A percentile compares a stretch with the other conserved stretches of the same genome.
phyloP scores from a whole-genome alignment of 805 yeast genomes.

The Metschnikowia anglica region DNA sequence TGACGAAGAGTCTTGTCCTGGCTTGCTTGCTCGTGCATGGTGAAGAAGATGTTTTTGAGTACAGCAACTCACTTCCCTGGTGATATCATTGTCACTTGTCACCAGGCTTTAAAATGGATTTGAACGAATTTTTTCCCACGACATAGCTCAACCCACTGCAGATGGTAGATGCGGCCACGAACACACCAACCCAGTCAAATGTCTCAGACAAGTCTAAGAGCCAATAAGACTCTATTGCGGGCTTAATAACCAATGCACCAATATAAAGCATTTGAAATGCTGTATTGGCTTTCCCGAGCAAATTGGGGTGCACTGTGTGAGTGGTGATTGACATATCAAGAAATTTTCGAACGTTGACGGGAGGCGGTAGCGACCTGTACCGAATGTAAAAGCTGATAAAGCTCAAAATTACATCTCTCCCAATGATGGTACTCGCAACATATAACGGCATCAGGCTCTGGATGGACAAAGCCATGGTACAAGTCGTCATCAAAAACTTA shows the following conservation, averaged over 20 bases:
- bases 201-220: conserved; percentile 12
- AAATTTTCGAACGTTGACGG: conserved; percentile 67
- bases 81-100: background rate
- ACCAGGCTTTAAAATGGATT: conserved; percentile 20
- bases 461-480: conserved; percentile 74
- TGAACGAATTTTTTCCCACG: conserved; percentile 68
- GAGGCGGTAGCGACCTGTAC: conserved; percentile 69
- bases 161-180: conserved; percentile 59
- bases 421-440: conserved; percentile 69
- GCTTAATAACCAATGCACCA: conserved; percentile 45
- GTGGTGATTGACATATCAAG: conserved; percentile 76
- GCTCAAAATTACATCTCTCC: conserved; percentile 76
- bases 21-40: conserved; percentile 16
- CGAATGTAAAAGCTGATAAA: conserved; percentile 71
- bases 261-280: conserved; percentile 89
- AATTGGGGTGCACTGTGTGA: conserved; percentile 85
- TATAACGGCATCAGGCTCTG: conserved; percentile 64
- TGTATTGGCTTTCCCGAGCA: conserved; percentile 84
- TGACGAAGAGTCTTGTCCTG: conserved; percentile 5
- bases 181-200: conserved; percentile 28
- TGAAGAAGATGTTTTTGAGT: conserved; percentile 12
- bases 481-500: conserved; percentile 80
- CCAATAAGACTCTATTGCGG: conserved; percentile 30
- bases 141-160: conserved; percentile 78
- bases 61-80: conserved; percentile 13